These are phyloP conservation scores for Arabidopsis arenosa DNA, from an alignment of 345 rosid genomes.

Conservation along the genomic window DNA sequence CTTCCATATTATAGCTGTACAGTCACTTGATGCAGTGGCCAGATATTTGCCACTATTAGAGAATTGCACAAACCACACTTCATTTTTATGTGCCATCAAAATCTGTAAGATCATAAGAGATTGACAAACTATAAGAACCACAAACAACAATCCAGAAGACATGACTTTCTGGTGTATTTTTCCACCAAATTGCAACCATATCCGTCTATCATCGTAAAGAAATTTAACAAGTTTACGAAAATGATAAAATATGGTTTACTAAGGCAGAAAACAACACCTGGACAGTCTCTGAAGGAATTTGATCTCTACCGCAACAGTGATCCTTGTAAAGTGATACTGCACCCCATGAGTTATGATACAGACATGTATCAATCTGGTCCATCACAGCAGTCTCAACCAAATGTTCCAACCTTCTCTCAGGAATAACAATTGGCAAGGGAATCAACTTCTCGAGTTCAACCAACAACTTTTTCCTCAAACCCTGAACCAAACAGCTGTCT, in stretches of 20 bases:
- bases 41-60: constrained; percentile 78
- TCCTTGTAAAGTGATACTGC: constrained; percentile 70
- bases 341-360: constrained; percentile 71
- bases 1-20: constrained; percentile 95
- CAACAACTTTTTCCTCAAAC: constrained; percentile 58
- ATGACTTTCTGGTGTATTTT: background rate
- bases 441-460: constrained; percentile 65
- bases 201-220: background rate
- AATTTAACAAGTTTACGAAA: background rate
- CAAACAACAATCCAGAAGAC: constrained; percentile 1
- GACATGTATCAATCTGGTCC: constrained; percentile 69
- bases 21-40: constrained; percentile 92
- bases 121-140: constrained; percentile 21
- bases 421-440: constrained; percentile 62
- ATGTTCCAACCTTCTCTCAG: constrained; percentile 71
- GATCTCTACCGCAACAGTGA: constrained; percentile 74
- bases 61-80: constrained; percentile 95
- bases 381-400: constrained; percentile 69
- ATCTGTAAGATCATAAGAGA: constrained; percentile 56
- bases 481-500: constrained; percentile 47
- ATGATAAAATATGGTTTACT: background rate
- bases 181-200: constrained; percentile 6
- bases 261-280: constrained; percentile 59
- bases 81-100: constrained; percentile 78
- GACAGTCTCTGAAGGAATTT: constrained; percentile 78